A percentile compares a stretch with the other conserved stretches of the same genome.
Evolutionary conservation across 345 rosid genomes (phyloP).

Genomic region (Anastatica hierochuntica): DNA sequence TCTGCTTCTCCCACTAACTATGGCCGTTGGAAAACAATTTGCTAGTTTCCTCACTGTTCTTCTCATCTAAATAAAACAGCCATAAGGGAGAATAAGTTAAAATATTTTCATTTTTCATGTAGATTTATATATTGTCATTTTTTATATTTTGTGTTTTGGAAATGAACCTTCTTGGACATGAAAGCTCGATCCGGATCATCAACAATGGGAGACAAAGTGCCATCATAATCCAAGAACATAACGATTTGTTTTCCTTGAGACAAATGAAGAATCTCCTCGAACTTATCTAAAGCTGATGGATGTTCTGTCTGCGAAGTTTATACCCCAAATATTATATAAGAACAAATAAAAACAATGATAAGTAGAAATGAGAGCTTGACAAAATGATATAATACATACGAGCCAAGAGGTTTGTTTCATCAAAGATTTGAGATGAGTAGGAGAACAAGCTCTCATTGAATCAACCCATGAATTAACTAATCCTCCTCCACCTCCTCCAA

Average conservation of each 20-base stretch:
- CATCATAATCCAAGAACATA: slow-evolving; percentile 93
- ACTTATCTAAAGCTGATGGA: slow-evolving; percentile 80
- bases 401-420: slow-evolving; percentile 22
- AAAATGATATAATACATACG: slow-evolving; percentile 4
- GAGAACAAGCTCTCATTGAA: slow-evolving; percentile 88
- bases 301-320: slow-evolving; percentile 41
- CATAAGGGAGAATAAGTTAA: too few species aligned
- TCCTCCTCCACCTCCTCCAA: too few species aligned
- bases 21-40: slow-evolving; percentile 77
- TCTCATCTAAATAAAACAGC: too few species aligned
- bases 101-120: too few species aligned
- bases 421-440: slow-evolving; percentile 47
- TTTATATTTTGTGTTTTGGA: too few species aligned
- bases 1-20: slow-evolving; percentile 86
- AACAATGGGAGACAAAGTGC: slow-evolving; percentile 90
- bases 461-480: slow-evolving; percentile 57
- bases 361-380: slow-evolving; percentile 17
- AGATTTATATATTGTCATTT: too few species aligned
- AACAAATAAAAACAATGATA: slow-evolving; percentile 23
- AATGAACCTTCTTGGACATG: slow-evolving; percentile 66
- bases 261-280: slow-evolving; percentile 50
- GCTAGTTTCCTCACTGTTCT: slow-evolving; percentile 64
- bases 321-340: too few species aligned
- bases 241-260: slow-evolving; percentile 75
- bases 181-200: slow-evolving; percentile 91